These are phyloP conservation scores for Globisporangium alternatum DNA, from an alignment of 352 stramenopile genomes.

Conservation along the genomic window DNA sequence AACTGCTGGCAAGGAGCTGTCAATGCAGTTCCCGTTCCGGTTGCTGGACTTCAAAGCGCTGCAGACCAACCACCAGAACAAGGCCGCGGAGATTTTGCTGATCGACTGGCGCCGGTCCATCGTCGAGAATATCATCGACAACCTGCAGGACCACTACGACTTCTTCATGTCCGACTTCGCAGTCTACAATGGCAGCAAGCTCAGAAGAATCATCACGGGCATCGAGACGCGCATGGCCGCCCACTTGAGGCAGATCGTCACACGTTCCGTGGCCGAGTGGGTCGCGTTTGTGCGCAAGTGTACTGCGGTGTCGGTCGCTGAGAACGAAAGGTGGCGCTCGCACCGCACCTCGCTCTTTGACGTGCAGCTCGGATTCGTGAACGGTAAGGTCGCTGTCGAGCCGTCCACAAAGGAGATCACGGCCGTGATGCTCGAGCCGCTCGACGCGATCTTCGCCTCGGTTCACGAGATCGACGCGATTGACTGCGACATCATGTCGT, in stretches of 20 bases:
- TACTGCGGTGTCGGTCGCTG: conserved; percentile 7
- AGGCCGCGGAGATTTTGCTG: conserved; percentile 66
- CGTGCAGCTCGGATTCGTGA: conserved; percentile 61
- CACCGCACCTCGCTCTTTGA: conserved; percentile 79
- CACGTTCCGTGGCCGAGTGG: conserved; percentile 55
- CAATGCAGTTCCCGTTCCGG: conserved; percentile 75
- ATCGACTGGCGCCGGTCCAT: conserved; percentile 89
- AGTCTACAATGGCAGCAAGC: conserved; percentile 46
- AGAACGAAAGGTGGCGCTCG: conserved; percentile 39
- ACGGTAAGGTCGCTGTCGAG: conserved; percentile 50
- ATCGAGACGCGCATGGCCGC: conserved; percentile 85
- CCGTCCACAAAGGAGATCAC: conserved; percentile 73
- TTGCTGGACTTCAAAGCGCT: conserved; percentile 83
- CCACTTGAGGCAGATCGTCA: conserved; percentile 78
- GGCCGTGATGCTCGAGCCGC: conserved; percentile 63
- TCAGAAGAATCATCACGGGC: conserved; percentile 80
- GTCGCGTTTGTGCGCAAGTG: conserved; percentile 45
- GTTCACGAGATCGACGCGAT: conserved; percentile 83
- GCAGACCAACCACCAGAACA: conserved; percentile 74
- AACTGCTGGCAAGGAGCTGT: conserved; percentile 27
- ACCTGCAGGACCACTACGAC: conserved; percentile 92
- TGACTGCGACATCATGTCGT: conserved; percentile 89
- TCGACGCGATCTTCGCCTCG: conserved; percentile 73
- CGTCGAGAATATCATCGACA: conserved; percentile 92
- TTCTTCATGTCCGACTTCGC: conserved; percentile 87